Base-by-base conservation (phyloP, 768 basidiomycete genomes). In the Cubamyces lactineus region DNA sequence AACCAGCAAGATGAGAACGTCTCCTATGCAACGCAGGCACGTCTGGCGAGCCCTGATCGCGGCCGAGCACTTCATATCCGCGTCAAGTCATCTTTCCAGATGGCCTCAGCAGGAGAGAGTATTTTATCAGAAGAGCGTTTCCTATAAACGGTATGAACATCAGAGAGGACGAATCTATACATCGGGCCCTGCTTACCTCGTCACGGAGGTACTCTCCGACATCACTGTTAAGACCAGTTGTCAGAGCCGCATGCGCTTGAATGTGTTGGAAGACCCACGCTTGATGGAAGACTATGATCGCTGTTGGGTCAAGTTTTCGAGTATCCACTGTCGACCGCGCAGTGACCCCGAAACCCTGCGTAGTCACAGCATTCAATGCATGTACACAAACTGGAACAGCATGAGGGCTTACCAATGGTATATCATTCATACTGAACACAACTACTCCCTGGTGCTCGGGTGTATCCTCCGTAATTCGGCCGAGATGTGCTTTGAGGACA, bases 401-500 rank as follows among this genome's bases (percentile, higher is more conserved):
- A 19, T 34, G 3, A 21, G 49, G n/a, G 78, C 84, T 65, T 70
- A 96, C 96, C 62, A 99, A 76, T 65, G 97, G 97, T 26, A 92
- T 82, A 74, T 99, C 96, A 60, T 81, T 89, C 97, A 98, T 98
- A 72, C 87, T 95, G 79, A 86, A 98, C 24, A 98, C 87, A 15
- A 98, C 92, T 1, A 98, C 97, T 48, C 97, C 97, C 72, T 98
- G 97, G 72, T 99, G 96, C 71, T 99, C 97, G 12, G 96, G 96
- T 2, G 96, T 96, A 71, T 99, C 97, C 73, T 99, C 97, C 50
- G 97, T 98, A 73, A 98, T 98, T 62, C 96, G 85, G 17, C 97
- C 97, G n/a, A 99, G 80, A 76, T 99, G 97, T 9, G 97, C 97
- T 77, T 98, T 99, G 65, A 98, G 85, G 61, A 98, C 89, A 77